Evolutionary conservation across 2,329 filamentous ascomycete genomes (phyloP).

Genomic region (Camptophora hylomeconis): DNA sequence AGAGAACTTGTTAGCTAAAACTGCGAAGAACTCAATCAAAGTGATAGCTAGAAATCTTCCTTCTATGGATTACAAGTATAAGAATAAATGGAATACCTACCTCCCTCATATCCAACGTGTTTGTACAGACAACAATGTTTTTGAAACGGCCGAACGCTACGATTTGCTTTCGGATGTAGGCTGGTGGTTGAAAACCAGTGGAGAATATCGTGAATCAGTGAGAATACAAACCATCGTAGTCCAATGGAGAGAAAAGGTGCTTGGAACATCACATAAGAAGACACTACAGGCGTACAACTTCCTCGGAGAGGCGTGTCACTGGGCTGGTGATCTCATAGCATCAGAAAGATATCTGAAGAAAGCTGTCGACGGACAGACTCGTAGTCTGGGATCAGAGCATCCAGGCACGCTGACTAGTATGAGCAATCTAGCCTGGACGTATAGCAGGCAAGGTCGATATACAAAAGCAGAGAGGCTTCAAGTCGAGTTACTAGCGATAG

Average conservation of each 20-base stretch:
- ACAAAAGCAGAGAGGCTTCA: slow-evolving; percentile 12
- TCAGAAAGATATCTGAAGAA: too few relatives aligned
- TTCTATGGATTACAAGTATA: slow-evolving; percentile 7
- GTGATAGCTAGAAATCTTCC: slow-evolving; percentile 16
- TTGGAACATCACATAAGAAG: too few relatives aligned
- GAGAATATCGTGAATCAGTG: too few relatives aligned
- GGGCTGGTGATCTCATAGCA: too few relatives aligned
- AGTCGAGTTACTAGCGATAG: slow-evolving; percentile 11
- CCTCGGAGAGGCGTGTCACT: too few relatives aligned
- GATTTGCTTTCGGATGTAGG: too few relatives aligned
- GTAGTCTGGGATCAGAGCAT: slow-evolving; percentile 12
- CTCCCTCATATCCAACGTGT: slow-evolving; percentile 2
- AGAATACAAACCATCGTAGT: too few relatives aligned
- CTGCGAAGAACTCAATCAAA: slow-evolving; percentile 6
- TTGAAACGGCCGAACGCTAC: background rate
- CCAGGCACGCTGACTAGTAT: slow-evolving; percentile 13
- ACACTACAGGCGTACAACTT: too few relatives aligned
- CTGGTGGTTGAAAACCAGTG: too few relatives aligned
- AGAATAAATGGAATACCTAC: slow-evolving; percentile 5
- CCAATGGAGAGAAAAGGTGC: too few relatives aligned
- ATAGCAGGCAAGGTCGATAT: slow-evolving; percentile 8
- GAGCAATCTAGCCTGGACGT: slow-evolving; percentile 13
- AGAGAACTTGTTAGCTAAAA: slow-evolving; percentile 8
- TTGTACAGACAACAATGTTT: background rate
- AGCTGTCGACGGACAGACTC: too few relatives aligned